Evolutionary conservation across 192 early-diverging fungal species (phyloP).

Genomic region (Funneliformis mosseae): DNA sequence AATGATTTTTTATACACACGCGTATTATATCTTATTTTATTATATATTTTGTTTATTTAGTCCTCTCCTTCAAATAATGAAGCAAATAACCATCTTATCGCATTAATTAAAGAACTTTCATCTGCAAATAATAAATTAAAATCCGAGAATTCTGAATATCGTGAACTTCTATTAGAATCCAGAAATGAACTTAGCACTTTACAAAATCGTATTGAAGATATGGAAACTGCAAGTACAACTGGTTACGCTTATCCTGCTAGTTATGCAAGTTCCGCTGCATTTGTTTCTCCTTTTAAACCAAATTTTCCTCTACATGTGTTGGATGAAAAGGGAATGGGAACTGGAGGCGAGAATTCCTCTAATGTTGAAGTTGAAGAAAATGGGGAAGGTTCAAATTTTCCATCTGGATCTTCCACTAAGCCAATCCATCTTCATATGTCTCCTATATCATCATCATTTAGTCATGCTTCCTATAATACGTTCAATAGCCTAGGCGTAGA

Average conservation of each 20-base stretch:
- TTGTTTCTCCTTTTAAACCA: not conserved
- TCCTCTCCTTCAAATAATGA: slow-evolving; percentile 29
- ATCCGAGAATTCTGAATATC: slow-evolving; percentile 49
- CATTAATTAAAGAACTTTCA: slow-evolving; percentile 57
- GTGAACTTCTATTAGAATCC: slow-evolving; percentile 51
- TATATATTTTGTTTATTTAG: not conserved
- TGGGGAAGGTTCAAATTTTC: not conserved
- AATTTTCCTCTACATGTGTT: slow-evolving; percentile 12
- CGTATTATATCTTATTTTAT: not conserved
- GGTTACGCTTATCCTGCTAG: slow-evolving; percentile 21
- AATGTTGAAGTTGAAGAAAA: slow-evolving; percentile 1
- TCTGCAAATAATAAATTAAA: slow-evolving; percentile 56
- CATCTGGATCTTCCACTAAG: not conserved
- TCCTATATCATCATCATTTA: slow-evolving; percentile 29
- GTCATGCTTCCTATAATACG: slow-evolving; percentile 22
- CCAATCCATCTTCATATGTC: slow-evolving; percentile 25
- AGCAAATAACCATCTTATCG: slow-evolving; percentile 52
- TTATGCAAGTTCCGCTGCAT: not conserved
- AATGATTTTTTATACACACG: too few relatives aligned
- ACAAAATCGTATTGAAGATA: slow-evolving; percentile 49
- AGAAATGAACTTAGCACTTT: slow-evolving; percentile 48
- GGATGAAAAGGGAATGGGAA: slow-evolving; percentile 11
- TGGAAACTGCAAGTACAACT: slow-evolving; percentile 37
- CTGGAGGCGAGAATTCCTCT: not conserved
- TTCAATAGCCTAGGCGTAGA: slow-evolving; percentile 33